These are phyloP conservation scores for Erigeron philadelphicus DNA, from an alignment of 140 eudicot genomes.

Conservation along the genomic window DNA sequence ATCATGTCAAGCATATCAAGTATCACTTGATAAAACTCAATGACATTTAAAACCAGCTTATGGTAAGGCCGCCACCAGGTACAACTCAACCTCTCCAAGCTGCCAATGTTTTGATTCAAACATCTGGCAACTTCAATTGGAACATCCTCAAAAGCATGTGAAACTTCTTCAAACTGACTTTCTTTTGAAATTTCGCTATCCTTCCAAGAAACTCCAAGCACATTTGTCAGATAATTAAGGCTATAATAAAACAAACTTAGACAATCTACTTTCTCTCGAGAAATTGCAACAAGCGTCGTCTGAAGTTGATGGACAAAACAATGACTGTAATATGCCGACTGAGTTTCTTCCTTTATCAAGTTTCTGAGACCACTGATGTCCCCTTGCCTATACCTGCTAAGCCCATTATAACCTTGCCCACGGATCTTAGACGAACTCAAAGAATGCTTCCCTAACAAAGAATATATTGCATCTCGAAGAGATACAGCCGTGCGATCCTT, in stretches of 20 bases:
- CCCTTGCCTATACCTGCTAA: neutral
- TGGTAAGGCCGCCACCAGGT: constrained; percentile 8
- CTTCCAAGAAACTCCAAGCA: neutral
- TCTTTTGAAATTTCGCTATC: neutral
- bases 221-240: neutral
- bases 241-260: neutral
- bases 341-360: constrained; percentile 13
- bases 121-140: neutral
- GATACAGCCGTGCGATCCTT: constrained; percentile 6
- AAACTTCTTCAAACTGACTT: neutral
- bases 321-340: constrained; percentile 17
- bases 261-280: constrained; percentile 3
- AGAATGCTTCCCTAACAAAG: constrained; percentile 18
- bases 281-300: constrained; percentile 9
- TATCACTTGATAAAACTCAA: constrained; percentile 17
- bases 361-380: constrained; percentile 10
- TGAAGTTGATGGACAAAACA: constrained; percentile 18
- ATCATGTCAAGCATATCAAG: constrained; percentile 5
- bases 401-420: constrained; percentile 22
- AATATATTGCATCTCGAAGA: neutral
- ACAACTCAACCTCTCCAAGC: constrained; percentile 4
- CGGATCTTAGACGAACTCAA: constrained; percentile 15
- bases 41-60: constrained; percentile 8
- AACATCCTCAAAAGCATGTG: neutral
- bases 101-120: neutral